Evolutionary conservation across 495 filamentous ascomycete species (phyloP), one percentile per base, ranked within the genome.

Genomic region (Tuber indicum): DNA sequence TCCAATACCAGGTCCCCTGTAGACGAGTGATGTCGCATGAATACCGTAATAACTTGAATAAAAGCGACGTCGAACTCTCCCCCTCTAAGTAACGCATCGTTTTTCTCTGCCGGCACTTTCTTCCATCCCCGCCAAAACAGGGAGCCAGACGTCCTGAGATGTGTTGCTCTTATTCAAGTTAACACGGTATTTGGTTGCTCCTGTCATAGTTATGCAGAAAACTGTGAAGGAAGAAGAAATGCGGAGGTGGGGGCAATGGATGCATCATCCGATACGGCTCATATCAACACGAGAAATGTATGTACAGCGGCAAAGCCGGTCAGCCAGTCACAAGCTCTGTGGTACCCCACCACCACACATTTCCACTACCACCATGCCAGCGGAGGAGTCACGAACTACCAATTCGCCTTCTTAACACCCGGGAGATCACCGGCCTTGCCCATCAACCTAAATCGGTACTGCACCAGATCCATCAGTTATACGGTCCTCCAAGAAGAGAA

Each of bases 381-480:
- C n/a, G 1, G 41, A 4, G 70, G 39, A 41, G 39, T 41, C 47
- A 70, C 47, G n/a, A 45, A 83, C 84, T 90, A 98, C 96, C 96
- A 99, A 84, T 91, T 94, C 14, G 96, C 96, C 87, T 98, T 98
- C 87, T 90, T 92, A 69, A 98, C 96, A 74, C 96, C 96, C 0
- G 96, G 96, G 49, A 99, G 84, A 75, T 94, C 90, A 75, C 96
- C 96, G n/a, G 87, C 90, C 71, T 97, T 84, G 3, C 96, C 96
- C 84, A 97, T 90, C 85, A 94, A 86, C 84, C 96, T 88, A 87
- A 99, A 98, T 86, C 93, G 92, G 86, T 88, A 99, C 94, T 98
- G 82, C 70, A 62, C 39, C 79, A 78, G 74, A 5, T 52, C 42
- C 52, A 76, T 87, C 70, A 88, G 83, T 75, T 46, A 49, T 43